Base-by-base conservation (phyloP, 1,284 basidiomycete genomes). In the Moniliella sp. region DNA sequence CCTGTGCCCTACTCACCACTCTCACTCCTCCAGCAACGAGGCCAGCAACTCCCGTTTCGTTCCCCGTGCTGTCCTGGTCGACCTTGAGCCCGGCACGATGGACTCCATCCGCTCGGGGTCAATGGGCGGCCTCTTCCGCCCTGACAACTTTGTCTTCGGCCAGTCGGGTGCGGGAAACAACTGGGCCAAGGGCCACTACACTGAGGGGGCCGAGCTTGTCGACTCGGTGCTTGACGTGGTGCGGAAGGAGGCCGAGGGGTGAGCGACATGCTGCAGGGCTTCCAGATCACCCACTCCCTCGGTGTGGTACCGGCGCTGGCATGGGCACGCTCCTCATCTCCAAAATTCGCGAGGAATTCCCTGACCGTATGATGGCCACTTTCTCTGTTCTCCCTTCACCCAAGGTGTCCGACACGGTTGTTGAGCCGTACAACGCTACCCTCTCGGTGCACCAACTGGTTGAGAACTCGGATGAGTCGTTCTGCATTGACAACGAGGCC, bases 401-500 rank as follows among this genome's bases (percentile, higher is more conserved):
- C 2, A 83, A 82, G 62, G 81, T 91, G 4, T 88, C 83, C 1
- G 86, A 93, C 62, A 93, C 86, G 1, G 75, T 93, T 34, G 82
- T 93, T 21, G 86, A 93, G 73, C 78, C 78, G 0, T 91, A 93
- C 64, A 93, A 93, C 59, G 74, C 82, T 2, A 68, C 83, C 31
- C 70, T 94, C 9, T 82, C 84, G 1, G 66, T 82, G 30, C 78
- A 93, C 62, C 84, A 88, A 64, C 71, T 93, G 13, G 72, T 88
- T 9, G 84, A 93, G 39, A 60, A 79, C 62, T 74, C 77, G 35
- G 86, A 93, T 63, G 65, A 88, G 40, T 79, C 80, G 3, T 73
- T 88, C 48, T 81, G 79, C 61, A 73, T 91, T 33, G 79, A 93
- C 64, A 94, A 94, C 62, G 83, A 93, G 62, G 84, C 84, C 3